Percentiles rank a stretch among this genome's conserved stretches.
Conservation (phyloP, 257 asterid genomes). For the Linderniella brevidens region DNA sequence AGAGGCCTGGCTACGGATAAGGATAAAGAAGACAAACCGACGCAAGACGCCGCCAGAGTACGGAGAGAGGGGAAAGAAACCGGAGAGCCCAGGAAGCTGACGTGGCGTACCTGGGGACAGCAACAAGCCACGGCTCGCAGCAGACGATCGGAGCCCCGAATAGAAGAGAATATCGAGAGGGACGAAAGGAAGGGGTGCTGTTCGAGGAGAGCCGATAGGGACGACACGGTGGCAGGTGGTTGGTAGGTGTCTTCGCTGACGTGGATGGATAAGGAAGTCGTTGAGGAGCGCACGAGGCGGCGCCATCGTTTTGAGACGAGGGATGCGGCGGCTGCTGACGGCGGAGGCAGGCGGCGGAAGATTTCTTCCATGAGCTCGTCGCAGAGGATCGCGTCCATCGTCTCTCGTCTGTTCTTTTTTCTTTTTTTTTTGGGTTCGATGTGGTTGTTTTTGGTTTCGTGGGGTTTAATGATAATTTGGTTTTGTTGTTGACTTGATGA, state of each 20-base stretch:
- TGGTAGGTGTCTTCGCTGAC: slow-evolving; percentile 8
- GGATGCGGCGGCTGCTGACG: slow-evolving; percentile 31
- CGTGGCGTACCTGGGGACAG: slow-evolving; percentile 2
- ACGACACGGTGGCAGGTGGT: slow-evolving; percentile 15
- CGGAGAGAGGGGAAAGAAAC: background rate
- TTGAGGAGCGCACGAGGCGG: slow-evolving; percentile 54
- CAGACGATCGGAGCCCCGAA: slow-evolving; percentile 2
- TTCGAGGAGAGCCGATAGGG: slow-evolving; percentile 21
- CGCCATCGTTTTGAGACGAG: slow-evolving; percentile 58
- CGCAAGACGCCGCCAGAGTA: background rate
- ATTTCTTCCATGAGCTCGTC: slow-evolving; percentile 76
- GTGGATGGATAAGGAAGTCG: slow-evolving; percentile 36
- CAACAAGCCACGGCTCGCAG: background rate
- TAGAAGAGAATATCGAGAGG: slow-evolving; percentile 15
- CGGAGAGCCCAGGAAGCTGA: background rate
- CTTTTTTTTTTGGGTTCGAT: background rate
- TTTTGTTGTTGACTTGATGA: no score
- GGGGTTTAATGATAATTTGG: no score
- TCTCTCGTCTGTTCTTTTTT: background rate
- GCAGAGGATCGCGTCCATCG: slow-evolving; percentile 47
- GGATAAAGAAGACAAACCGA: background rate
- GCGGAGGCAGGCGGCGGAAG: slow-evolving; percentile 60
- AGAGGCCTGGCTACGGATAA: slow-evolving; percentile 1
- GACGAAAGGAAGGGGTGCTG: slow-evolving; percentile 24
- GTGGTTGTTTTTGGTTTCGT: slow-evolving; percentile 1